Evolutionary conservation across 2,329 filamentous ascomycete genomes (phyloP), one percentile per base, ranked within the genome.

Genomic region (Pseudogymnoascus sp.): DNA sequence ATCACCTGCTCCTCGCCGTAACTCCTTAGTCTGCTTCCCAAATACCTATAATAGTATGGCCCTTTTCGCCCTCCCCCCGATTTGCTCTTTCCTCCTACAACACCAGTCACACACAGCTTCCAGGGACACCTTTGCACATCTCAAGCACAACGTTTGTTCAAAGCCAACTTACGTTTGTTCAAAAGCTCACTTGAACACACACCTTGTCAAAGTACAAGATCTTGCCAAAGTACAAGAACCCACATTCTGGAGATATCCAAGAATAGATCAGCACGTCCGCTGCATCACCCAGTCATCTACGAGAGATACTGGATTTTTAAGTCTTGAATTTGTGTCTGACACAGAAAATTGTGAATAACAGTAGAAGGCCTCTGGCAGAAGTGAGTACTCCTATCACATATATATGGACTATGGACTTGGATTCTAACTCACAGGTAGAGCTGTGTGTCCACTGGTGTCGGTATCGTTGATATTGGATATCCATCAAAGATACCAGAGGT

Each of bases 311-410:
- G 43, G 23, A 28, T 28, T 31, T 54, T 28, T 54, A 54, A 54
- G 48, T 19, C 48, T 54, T 54, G 48, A 54, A 31, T 16, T 54
- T 54, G 48, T 54, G 48, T 54, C 14, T 31, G 48, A 54, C 48
- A 54, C 48, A 31, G 25, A 54, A 13, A 54, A 31, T 54, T 54
- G 48, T 31, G 48, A 54, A 31, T 54, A 54, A 54, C 48, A 54
- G 25, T 11, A 54, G 48, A 54, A 31, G 48, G 6, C 25, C 48
- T 25, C n/a, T 54, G 48, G 25, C 48, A 54, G 48, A 16, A 28
- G 48, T 54, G 48, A 54, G 48, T 31, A 54, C 25, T 54, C 48
- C 48, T 31, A 16, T 54, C 25, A 31, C 23, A 28, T 28, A 31
- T 16, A 13, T 54, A 51, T n/a, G 14, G 28, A 13, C 45, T n/a